phyloP scores from a whole-genome alignment of 352 stramenopile species.

The Blastocystis sp. region DNA sequence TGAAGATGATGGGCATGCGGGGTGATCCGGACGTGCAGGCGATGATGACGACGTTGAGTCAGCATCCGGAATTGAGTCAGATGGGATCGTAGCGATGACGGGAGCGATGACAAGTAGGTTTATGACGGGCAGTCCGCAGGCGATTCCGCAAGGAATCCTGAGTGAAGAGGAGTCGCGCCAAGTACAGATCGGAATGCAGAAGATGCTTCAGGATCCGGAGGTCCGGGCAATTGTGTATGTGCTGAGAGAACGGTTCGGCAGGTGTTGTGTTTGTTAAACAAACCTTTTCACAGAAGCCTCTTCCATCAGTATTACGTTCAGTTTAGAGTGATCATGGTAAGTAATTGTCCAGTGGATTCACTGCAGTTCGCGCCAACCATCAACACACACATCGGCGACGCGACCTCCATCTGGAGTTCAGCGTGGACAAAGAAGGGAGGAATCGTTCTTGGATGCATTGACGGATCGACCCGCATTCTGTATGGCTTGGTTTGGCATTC shows the following conservation, averaged over 20 bases:
- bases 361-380: constrained; percentile 31
- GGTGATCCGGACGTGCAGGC: neutral
- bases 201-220: neutral
- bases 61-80: neutral
- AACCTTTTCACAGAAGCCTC: neutral
- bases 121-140: too few species aligned
- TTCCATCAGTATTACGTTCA: too few species aligned
- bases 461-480: constrained; percentile 27
- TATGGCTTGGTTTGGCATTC: neutral
- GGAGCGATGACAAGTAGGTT: neutral
- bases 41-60: neutral
- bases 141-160: neutral
- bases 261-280: constrained; percentile 8
- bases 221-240: neutral
- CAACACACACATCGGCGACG: neutral
- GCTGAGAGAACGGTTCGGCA: neutral
- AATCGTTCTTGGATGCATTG: neutral
- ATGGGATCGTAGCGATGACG: neutral
- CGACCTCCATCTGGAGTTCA: constrained; percentile 1
- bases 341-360: neutral
- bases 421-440: constrained; percentile 2
- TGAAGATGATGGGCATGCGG: neutral
- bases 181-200: neutral
- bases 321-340: neutral
- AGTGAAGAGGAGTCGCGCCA: neutral